Evolutionary conservation across 768 basidiomycete genomes (phyloP).

Genomic region (Amanita pseudoporphyria): DNA sequence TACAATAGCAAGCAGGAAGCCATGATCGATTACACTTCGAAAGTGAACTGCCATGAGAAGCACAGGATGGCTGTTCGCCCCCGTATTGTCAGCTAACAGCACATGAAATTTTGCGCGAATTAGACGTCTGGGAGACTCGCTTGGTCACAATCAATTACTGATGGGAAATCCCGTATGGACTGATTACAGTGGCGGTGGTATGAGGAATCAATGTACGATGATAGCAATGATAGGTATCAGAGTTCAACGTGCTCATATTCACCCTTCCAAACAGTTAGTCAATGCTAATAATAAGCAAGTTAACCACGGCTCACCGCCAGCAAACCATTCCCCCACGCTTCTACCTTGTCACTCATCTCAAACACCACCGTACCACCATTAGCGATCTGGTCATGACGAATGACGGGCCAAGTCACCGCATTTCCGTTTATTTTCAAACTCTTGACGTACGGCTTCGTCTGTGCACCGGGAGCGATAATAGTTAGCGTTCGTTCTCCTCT

Average conservation of each 20-base stretch:
- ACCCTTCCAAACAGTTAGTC: neutral
- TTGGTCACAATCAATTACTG: too few relatives aligned
- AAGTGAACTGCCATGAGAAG: too few relatives aligned
- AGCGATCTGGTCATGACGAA: constrained; percentile 53
- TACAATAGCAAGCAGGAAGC: too few relatives aligned
- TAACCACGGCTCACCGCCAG: neutral
- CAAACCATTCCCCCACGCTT: constrained; percentile 24
- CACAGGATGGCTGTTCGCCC: too few relatives aligned
- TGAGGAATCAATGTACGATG: too few relatives aligned
- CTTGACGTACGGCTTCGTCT: constrained; percentile 50
- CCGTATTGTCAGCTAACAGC: too few relatives aligned
- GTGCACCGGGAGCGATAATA: constrained; percentile 49
- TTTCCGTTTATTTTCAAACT: constrained; percentile 48
- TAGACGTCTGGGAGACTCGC: too few relatives aligned
- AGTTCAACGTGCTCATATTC: neutral
- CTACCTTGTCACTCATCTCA: constrained; percentile 44
- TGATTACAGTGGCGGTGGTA: too few relatives aligned
- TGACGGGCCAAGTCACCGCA: constrained; percentile 31
- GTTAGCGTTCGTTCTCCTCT: constrained; percentile 24
- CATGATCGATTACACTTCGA: too few relatives aligned
- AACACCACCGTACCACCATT: constrained; percentile 50
- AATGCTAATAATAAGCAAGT: neutral
- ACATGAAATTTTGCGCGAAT: too few relatives aligned
- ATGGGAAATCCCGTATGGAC: too few relatives aligned
- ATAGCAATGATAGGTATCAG: neutral